phyloP scores from a whole-genome alignment of 495 filamentous ascomycete species.

The Sordaria brevicollis region DNA sequence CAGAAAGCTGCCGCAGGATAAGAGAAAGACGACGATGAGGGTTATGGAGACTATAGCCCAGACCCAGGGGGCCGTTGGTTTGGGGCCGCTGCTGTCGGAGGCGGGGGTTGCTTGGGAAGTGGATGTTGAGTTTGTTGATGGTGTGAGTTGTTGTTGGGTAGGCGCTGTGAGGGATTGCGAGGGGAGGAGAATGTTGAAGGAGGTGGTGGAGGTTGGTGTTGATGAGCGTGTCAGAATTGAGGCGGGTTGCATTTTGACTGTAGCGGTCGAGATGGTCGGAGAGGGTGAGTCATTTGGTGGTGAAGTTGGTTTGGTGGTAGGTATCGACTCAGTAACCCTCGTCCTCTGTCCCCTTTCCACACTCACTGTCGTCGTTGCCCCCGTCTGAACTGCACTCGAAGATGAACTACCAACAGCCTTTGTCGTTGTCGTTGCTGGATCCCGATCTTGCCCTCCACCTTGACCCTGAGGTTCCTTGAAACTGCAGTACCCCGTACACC shows the following conservation, averaged over 20 bases:
- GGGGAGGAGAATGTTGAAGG: no score
- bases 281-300: no score
- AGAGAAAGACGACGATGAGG: not conserved
- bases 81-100: not conserved
- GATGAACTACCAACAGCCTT: not conserved
- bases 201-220: no score
- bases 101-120: not conserved
- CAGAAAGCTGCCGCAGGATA: not conserved
- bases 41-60: not conserved
- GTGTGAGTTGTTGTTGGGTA: not conserved
- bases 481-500: not conserved
- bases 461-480: not conserved
- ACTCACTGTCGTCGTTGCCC: not conserved
- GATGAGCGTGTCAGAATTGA: no score
- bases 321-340: no score
- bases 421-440: not conserved
- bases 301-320: no score
- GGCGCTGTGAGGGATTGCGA: no score
- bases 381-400: not conserved
- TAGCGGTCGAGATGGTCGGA: no score
- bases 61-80: not conserved
- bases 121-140: not conserved
- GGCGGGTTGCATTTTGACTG: no score
- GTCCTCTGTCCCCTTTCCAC: no score
- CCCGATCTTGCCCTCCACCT: not conserved